phyloP scores from a whole-genome alignment of 1,139 yeast species.

The Nakaseomyces glabratus region DNA sequence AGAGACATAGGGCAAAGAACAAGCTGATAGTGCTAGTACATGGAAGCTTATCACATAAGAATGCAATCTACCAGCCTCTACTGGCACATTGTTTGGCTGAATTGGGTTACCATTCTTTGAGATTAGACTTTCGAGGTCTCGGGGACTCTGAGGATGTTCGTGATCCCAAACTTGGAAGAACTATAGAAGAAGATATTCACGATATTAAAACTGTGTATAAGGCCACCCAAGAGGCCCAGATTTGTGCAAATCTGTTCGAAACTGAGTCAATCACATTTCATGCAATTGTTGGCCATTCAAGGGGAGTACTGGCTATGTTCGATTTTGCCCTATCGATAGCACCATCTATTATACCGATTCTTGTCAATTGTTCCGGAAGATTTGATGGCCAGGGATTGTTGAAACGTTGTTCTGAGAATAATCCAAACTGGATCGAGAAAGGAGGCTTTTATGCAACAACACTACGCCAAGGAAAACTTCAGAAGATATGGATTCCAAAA shows the following conservation, averaged over 20 bases:
- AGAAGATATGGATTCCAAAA: conserved; percentile 37
- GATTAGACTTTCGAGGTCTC: conserved; percentile 82
- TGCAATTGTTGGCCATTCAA: conserved; percentile 62
- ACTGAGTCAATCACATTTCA: conserved; percentile 39
- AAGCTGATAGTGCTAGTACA: conserved; percentile 46
- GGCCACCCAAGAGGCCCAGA: not conserved
- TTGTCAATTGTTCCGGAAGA: conserved; percentile 69
- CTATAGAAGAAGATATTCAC: conserved; percentile 52
- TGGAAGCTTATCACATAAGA: conserved; percentile 80
- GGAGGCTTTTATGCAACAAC: conserved; percentile 36
- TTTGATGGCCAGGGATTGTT: conserved; percentile 36
- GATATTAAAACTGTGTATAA: conserved; percentile 46
- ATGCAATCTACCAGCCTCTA: conserved; percentile 62
- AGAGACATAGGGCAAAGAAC: conserved; percentile 23
- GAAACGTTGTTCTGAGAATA: conserved; percentile 22
- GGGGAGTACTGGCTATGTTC: conserved; percentile 75
- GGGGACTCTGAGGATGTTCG: conserved; percentile 62
- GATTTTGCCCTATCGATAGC: conserved; percentile 41
- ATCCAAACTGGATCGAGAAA: conserved; percentile 32
- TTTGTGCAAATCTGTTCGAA: conserved; percentile 37
- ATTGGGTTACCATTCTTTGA: conserved; percentile 52
- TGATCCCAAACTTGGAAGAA: conserved; percentile 42
- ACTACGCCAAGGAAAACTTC: conserved; percentile 45
- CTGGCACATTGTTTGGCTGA: conserved; percentile 55
- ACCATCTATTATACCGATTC: conserved; percentile 42